Percentiles rank a stretch among this genome's conserved stretches.
phyloP scores from a whole-genome alignment of 768 basidiomycete genomes.

The Boletus subcaerulescens region DNA sequence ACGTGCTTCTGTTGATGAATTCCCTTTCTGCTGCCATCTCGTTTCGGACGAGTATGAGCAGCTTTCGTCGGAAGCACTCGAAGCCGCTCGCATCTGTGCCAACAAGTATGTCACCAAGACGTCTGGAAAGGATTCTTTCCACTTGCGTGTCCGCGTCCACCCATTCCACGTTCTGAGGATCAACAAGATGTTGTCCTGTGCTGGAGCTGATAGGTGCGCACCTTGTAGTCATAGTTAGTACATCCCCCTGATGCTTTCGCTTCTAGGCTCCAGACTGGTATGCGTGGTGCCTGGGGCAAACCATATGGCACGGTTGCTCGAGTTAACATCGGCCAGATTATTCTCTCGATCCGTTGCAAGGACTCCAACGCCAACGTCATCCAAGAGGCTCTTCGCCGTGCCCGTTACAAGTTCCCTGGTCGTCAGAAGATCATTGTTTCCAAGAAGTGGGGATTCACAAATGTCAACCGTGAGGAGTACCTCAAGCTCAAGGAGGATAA shows the following conservation, averaged over 20 bases:
- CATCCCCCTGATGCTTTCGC: not conserved
- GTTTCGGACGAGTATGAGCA: conserved; percentile 99
- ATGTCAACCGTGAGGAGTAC: conserved; percentile 88
- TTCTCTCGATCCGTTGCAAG: conserved; percentile 88
- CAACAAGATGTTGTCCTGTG: conserved; percentile 99
- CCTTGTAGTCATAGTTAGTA: too few species aligned
- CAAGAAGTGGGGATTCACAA: conserved; percentile 99
- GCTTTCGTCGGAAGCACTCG: conserved; percentile 90
- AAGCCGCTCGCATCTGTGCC: conserved; percentile 98
- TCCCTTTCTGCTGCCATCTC: conserved; percentile 95
- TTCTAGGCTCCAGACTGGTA: conserved; percentile 84
- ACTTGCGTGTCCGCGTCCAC: conserved; percentile 93
- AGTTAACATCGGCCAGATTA: conserved; percentile 96
- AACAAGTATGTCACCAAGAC: conserved; percentile 99
- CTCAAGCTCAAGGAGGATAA: conserved; percentile 85
- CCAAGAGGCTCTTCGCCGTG: conserved; percentile 95
- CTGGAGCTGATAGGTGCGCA: conserved; percentile 89
- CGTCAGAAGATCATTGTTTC: conserved; percentile 96
- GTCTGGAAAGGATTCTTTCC: conserved; percentile 98
- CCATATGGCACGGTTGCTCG: conserved; percentile 95
- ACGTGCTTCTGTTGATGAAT: conserved; percentile 94
- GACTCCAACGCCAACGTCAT: conserved; percentile 84
- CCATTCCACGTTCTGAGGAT: conserved; percentile 99
- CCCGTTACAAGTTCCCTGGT: conserved; percentile 99
- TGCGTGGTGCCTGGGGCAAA: conserved; percentile 99